These are phyloP conservation scores for Diplodia mutila DNA, from an alignment of 2,329 filamentous ascomycete genomes.

Conservation along the genomic window DNA sequence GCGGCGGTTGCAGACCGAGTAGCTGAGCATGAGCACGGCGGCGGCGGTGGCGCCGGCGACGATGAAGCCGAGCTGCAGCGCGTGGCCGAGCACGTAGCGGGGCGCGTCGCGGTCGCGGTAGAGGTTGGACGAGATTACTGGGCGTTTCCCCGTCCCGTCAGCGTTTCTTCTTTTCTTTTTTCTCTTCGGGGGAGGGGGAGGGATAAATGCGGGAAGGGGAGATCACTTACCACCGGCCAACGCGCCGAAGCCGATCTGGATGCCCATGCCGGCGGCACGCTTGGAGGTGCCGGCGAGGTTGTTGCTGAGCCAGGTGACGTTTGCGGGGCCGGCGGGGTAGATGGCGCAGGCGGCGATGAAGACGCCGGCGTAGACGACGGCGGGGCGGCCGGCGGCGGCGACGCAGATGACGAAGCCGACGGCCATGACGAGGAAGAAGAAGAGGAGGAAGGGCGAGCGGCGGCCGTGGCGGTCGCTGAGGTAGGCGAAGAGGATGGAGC, in stretches of 20 bases:
- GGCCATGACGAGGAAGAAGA: constrained; percentile 41
- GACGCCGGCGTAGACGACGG: constrained; percentile 46
- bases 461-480: constrained; percentile 35
- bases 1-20: constrained; percentile 62
- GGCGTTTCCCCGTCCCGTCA: not conserved
- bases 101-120: constrained; percentile 60
- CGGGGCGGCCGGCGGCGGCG: constrained; percentile 39
- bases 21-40: constrained; percentile 54
- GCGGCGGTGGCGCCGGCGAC: constrained; percentile 52
- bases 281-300: constrained; percentile 37
- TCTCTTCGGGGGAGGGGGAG: not conserved
- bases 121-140: constrained; percentile 72
- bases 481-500: constrained; percentile 32
- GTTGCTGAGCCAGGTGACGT: constrained; percentile 38
- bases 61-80: constrained; percentile 56
- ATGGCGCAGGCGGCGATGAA: constrained; percentile 32
- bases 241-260: constrained; percentile 37
- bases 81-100: constrained; percentile 56
- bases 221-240: constrained; percentile 32
- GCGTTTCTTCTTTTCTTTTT: not conserved
- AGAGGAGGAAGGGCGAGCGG: constrained; percentile 36
- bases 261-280: constrained; percentile 38
- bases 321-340: constrained; percentile 39
- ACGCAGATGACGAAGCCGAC: constrained; percentile 51
- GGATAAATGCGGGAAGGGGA: not conserved